phyloP scores from a whole-genome alignment of 345 rosid genomes.

The Mercurialis annua region DNA sequence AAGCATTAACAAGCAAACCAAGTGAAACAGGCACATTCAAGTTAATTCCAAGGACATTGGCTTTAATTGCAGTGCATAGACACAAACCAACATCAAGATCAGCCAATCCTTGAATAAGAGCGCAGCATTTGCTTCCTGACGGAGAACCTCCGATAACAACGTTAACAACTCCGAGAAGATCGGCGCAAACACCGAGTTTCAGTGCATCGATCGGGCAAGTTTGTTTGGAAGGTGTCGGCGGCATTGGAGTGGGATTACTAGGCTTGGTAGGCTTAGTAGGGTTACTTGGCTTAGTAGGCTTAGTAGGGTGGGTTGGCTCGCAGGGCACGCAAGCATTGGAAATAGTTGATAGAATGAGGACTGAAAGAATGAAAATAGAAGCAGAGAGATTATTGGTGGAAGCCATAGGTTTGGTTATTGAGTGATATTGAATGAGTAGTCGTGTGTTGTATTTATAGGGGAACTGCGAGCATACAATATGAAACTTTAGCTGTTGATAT shows the following conservation, averaged over 20 bases:
- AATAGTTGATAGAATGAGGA: slow-evolving; percentile 30
- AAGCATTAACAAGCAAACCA: slow-evolving; percentile 38
- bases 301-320: too few species aligned
- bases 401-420: slow-evolving; percentile 35
- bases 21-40: slow-evolving; percentile 41
- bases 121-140: slow-evolving; percentile 42
- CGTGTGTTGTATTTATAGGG: slow-evolving; percentile 23
- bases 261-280: too few species aligned
- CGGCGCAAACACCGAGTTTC: slow-evolving; percentile 52
- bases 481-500: too few species aligned
- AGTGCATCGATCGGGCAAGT: slow-evolving; percentile 43
- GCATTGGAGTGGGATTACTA: too few species aligned
- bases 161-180: slow-evolving; percentile 41
- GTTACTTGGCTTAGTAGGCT: too few species aligned
- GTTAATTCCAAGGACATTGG: slow-evolving; percentile 47
- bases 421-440: neutral
- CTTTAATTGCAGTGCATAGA: slow-evolving; percentile 60
- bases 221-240: neutral
- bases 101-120: slow-evolving; percentile 40
- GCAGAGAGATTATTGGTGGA: slow-evolving; percentile 25
- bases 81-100: slow-evolving; percentile 56
- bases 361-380: slow-evolving; percentile 28
- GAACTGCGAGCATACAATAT: slow-evolving; percentile 42
- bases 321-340: slow-evolving; percentile 34
- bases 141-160: slow-evolving; percentile 34